Evolutionary conservation across 1,139 yeast genomes (phyloP), one percentile per base, ranked within the genome.

Genomic region (Geotrichum histeridarum): DNA sequence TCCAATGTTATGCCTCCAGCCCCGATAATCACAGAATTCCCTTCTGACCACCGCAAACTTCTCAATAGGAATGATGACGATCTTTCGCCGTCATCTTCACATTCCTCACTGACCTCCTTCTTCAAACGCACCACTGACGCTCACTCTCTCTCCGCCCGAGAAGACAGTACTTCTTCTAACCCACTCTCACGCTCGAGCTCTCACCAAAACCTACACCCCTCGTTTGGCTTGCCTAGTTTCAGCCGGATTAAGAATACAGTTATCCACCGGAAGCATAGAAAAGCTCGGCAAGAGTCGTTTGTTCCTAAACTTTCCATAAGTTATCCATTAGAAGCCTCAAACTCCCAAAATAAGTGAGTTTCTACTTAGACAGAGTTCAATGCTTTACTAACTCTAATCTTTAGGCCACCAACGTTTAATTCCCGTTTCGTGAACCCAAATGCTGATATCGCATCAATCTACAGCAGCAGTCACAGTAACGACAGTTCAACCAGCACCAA

Each of bases 81-180:
- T 15, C 39, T 48, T n/a, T 48, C 55, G 11, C 50, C 55, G 6
- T 52, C 55, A 1, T 42, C 55, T 7, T 52, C 55, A 18, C 45
- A 36, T 12, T 36, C 52, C 6, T 52, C 55, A 12, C 46, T 52
- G 5, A 11, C 38, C 3, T 46, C 49, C n/a, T 52, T 48, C 36
- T 52, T 52, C 18, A 30, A 35, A 6, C 42, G 50, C 14, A 18
- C 51, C 18, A 48, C 43, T 30, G 33, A 51, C 22, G 30, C 8
- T 8, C 47, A 27, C 14, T 8, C 12, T 31, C 47, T 15, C 15
- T 6, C 18, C 15, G 11, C 18, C 17, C 2, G 14, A n/a, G 17
- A 14, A n/a, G 17, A 38, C 14, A 38, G 5, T 38, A 4, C 42
- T 4, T 15, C 17, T 15, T 14, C 17, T 9, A 38, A 15, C 18